These are phyloP conservation scores for Termitomyces sp. DNA, from an alignment of 768 basidiomycete species.

Conservation along the genomic window DNA sequence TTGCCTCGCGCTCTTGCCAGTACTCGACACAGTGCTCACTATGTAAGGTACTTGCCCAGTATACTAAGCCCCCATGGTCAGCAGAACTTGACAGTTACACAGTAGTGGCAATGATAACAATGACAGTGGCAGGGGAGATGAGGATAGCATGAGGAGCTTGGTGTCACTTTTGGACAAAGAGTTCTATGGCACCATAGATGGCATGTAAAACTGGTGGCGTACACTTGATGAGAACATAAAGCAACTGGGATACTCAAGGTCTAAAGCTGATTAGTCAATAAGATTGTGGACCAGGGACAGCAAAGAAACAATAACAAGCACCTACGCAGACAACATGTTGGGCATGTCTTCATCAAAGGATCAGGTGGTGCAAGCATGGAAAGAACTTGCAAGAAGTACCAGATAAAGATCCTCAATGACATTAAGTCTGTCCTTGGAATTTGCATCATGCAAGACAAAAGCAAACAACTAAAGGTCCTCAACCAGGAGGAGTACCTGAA, in stretches of 20 bases:
- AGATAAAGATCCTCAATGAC: not conserved
- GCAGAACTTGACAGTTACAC: too few species aligned
- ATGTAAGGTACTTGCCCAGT: too few species aligned
- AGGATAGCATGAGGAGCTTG: not conserved
- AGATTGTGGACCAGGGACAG: not conserved
- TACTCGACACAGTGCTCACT: too few species aligned
- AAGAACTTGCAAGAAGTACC: not conserved
- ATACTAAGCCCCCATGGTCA: too few species aligned
- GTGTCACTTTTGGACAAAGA: not conserved
- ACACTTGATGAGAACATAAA: not conserved
- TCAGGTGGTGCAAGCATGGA: not conserved
- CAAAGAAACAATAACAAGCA: slow-evolving; percentile 10
- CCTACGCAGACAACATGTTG: not conserved
- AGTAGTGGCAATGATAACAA: not conserved
- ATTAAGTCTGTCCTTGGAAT: not conserved
- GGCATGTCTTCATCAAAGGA: not conserved
- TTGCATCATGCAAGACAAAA: not conserved
- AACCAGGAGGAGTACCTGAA: not conserved
- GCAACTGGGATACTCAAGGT: not conserved
- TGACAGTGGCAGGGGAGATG: too few species aligned
- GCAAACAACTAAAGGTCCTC: not conserved
- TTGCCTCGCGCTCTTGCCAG: too few species aligned
- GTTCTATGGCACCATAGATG: not conserved
- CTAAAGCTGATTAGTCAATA: slow-evolving; percentile 15
- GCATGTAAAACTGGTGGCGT: not conserved